A percentile compares a stretch with the other conserved stretches of the same genome.
Evolutionary conservation across 2,329 filamentous ascomycete genomes (phyloP).

Genomic region (Aspergillus awamori): DNA sequence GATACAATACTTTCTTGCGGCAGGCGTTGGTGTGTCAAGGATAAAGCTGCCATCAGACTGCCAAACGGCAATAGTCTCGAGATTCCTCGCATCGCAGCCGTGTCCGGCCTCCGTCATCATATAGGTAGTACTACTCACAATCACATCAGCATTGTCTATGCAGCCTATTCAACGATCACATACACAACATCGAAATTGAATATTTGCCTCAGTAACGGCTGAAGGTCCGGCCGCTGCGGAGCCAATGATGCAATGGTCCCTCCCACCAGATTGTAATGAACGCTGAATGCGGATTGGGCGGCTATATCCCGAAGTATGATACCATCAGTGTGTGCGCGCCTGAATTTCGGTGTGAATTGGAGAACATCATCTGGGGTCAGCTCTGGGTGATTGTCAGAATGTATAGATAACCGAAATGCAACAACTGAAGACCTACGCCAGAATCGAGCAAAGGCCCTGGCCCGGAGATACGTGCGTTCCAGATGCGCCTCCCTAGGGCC

Average conservation of each 20-base stretch:
- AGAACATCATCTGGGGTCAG: slow-evolving; percentile 7
- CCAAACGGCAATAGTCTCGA: slow-evolving; percentile 43
- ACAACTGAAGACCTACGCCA: background rate
- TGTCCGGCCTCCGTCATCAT: slow-evolving; percentile 46
- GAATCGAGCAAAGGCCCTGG: slow-evolving; percentile 6
- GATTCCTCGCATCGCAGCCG: slow-evolving; percentile 42
- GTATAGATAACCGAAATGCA: background rate
- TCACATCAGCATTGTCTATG: background rate
- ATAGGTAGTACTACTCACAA: slow-evolving; percentile 28
- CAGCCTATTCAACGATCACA: background rate
- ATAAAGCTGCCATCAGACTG: slow-evolving; percentile 36
- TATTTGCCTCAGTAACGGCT: slow-evolving; percentile 20
- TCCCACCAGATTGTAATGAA: slow-evolving; percentile 26
- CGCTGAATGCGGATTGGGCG: slow-evolving; percentile 17
- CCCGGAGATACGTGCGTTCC: slow-evolving; percentile 10
- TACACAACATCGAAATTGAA: slow-evolving; percentile 27
- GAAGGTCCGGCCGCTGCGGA: slow-evolving; percentile 17
- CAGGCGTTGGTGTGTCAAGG: slow-evolving; percentile 35
- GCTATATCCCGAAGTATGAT: slow-evolving; percentile 2
- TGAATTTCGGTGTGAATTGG: slow-evolving; percentile 4
- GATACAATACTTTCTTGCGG: slow-evolving; percentile 38
- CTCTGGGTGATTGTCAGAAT: background rate
- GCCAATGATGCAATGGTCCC: slow-evolving; percentile 25
- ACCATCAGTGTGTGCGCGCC: slow-evolving; percentile 5
- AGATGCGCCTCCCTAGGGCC: background rate